These are phyloP conservation scores for Mucuna pruriens DNA, from an alignment of 306 rosid species.

Conservation along the genomic window DNA sequence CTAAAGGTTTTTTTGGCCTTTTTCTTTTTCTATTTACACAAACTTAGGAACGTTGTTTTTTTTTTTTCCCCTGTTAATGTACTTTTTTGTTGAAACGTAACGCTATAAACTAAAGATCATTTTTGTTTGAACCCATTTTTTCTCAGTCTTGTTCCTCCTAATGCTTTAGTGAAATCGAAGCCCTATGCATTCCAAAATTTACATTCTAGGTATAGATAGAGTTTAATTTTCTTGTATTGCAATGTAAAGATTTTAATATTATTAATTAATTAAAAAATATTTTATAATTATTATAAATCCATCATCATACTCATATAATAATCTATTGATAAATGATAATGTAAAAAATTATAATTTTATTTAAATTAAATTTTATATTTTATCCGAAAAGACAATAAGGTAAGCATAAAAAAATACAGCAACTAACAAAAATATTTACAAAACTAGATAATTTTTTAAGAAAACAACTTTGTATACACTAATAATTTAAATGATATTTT, in stretches of 20 bases:
- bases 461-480: no score
- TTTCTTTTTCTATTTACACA: not conserved
- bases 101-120: not conserved
- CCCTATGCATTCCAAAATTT: not conserved
- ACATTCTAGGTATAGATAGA: not conserved
- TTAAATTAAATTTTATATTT: no score
- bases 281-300: no score
- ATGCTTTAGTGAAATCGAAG: not conserved
- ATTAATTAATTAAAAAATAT: no score
- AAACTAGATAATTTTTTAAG: no score
- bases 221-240: not conserved
- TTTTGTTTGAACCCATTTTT: not conserved
- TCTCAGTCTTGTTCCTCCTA: not conserved
- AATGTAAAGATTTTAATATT: not conserved
- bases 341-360: no score
- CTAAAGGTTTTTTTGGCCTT: not conserved
- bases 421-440: no score
- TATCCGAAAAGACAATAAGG: no score
- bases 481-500: no score
- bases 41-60: not conserved
- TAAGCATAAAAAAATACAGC: no score
- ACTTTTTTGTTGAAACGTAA: slow-evolving; percentile 14
- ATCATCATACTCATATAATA: no score
- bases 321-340: no score
- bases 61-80: not conserved